These are phyloP conservation scores for Solanum clarkiae DNA, from an alignment of 257 asterid species.

Conservation along the genomic window DNA sequence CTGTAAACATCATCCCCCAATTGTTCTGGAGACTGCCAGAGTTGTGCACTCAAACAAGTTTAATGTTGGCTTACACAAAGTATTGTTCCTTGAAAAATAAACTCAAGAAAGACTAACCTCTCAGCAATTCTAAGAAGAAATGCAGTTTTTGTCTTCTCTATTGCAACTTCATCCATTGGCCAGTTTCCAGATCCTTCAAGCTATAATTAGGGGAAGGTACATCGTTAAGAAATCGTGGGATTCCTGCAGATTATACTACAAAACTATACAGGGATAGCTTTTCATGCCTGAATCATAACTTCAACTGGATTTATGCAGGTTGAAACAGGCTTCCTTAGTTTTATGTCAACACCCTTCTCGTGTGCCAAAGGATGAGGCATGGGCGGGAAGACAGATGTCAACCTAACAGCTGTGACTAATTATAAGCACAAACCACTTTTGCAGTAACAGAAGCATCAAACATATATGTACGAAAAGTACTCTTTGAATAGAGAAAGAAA, in stretches of 20 bases:
- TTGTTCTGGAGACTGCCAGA: conserved; percentile 63
- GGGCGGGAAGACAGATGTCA: conserved; percentile 80
- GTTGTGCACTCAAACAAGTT: conserved; percentile 14
- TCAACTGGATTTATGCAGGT: conserved; percentile 72
- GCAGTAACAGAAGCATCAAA: neutral
- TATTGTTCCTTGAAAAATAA: neutral
- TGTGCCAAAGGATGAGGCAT: conserved; percentile 84
- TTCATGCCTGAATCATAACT: conserved; percentile 87
- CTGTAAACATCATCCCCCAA: conserved; percentile 51
- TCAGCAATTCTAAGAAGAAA: conserved; percentile 90
- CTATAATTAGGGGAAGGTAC: conserved; percentile 15
- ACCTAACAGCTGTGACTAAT: conserved; percentile 77
- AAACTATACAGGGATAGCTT: neutral
- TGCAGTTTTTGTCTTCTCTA: conserved; percentile 91
- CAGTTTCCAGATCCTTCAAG: conserved; percentile 98
- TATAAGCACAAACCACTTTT: conserved; percentile 11
- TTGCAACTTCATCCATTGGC: conserved; percentile 90
- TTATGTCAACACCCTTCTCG: conserved; percentile 27
- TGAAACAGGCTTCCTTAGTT: conserved; percentile 44
- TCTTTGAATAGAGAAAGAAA: conserved; percentile 1
- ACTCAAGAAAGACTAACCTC: conserved; percentile 41
- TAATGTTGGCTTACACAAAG: neutral
- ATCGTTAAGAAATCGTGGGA: neutral
- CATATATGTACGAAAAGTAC: neutral
- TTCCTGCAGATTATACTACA: neutral